Evolutionary conservation across 1,284 basidiomycete genomes (phyloP), one percentile per base, ranked within the genome.

Genomic region (Retiboletus flavoniger): DNA sequence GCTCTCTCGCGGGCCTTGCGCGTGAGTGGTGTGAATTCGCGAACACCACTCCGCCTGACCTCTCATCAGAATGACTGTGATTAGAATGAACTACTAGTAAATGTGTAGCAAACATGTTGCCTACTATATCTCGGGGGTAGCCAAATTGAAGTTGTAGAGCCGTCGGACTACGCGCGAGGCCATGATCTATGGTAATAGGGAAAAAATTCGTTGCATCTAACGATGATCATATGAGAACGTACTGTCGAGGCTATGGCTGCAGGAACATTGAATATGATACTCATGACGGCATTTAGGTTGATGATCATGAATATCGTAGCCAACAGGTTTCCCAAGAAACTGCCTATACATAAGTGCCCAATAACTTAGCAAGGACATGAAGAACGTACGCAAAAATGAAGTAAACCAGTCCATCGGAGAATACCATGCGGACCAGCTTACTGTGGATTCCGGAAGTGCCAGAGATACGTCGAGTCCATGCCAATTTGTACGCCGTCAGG

Each of bases 121-220:
- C 43, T 72, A 85, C 82, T 79, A 84, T 58, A 85, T 72, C 60
- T 87, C 84, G 1, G 80, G 75, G 5, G 78, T 78, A 36, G 70
- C 64, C 24, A 71, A 67, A n/a, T 77, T 77, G 69, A 80, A 87
- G 60, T 82, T 84, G 36, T 79, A 80, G 44, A 89, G 68, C 35
- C 85, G 74, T 47, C 87, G 81, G 19, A 88, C 87, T 17, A 80
- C 83, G n/a, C 87, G 82, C 57, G 82, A 84, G 1, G 86, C 85
- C 17, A 85, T 82, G 62, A 88, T 85, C 87, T 89, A 54, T 9
- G 47, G 32, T 31, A 32, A 36, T 55, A 34, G 36, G 60, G 13
- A 51, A 21, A 2, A 38, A 51, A 59, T 40, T 34, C 11, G 8
- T 42, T 36, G 21, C 8, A 16, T 32, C 29, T 28, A 24, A 24